Conservation (phyloP, 371 early-diverging fungal genomes). For the Circinella minor region DNA sequence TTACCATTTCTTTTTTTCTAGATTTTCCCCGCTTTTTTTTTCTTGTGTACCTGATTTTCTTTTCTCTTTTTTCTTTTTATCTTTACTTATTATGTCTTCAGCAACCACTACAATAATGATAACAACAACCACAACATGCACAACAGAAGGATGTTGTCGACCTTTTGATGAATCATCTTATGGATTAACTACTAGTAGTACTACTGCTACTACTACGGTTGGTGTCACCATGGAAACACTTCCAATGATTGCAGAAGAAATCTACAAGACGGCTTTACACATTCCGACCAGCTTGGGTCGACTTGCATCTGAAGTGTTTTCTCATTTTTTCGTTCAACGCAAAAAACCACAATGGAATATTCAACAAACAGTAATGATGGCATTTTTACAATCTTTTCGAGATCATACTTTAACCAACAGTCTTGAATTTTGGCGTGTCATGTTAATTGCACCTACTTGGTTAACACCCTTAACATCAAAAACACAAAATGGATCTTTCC, state of each 20-base stretch:
- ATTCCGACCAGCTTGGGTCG: slow-evolving; percentile 25
- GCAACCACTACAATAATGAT: neutral
- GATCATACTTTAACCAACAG: slow-evolving; percentile 36
- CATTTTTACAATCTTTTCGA: slow-evolving; percentile 38
- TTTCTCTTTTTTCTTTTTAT: neutral
- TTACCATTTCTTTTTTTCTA: neutral
- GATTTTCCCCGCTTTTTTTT: slow-evolving; percentile 4
- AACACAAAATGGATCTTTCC: slow-evolving; percentile 29
- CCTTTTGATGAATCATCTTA: neutral
- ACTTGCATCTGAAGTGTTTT: slow-evolving; percentile 29
- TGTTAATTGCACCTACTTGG: slow-evolving; percentile 32
- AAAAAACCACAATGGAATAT: slow-evolving; percentile 47
- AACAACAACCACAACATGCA: neutral
- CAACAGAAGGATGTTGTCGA: slow-evolving; percentile 13
- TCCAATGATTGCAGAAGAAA: slow-evolving; percentile 19
- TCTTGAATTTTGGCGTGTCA: slow-evolving; percentile 40
- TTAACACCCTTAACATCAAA: slow-evolving; percentile 30
- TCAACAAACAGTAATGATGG: slow-evolving; percentile 39
- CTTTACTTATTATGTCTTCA: neutral
- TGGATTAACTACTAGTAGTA: neutral
- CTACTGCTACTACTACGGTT: neutral
- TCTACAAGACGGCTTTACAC: slow-evolving; percentile 24
- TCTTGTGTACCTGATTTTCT: neutral
- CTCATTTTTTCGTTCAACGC: slow-evolving; percentile 31
- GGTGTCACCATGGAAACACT: neutral